Base-by-base conservation (phyloP, 768 basidiomycete species). In the Rhizopogon roseolus region DNA sequence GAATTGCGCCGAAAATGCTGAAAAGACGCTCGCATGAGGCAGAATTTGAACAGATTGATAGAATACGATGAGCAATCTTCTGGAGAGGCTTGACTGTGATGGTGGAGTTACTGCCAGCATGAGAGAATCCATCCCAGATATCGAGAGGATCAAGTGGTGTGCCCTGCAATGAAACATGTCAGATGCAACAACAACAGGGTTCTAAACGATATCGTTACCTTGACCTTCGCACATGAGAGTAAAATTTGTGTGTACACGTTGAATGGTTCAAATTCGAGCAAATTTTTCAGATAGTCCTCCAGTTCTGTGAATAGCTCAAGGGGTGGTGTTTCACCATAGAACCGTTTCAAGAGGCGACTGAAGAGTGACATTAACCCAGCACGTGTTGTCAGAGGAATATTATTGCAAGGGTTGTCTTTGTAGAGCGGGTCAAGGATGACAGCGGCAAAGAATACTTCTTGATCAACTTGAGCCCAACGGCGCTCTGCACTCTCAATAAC, bases 21-120 rank as follows among this genome's bases (percentile, higher is more conserved):
- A 67, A 70, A 6, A 71, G 60, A 4, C 60, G 53, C 52, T 71
- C 62, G 28, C 65, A 66, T 27, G 67, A 67, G 22, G 69, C 67
- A 7, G 67, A 71, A 50, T 69, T 71, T 17, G 64, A 57, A 36
- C 49, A 61, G 19, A 70, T 61, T 13, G 64, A 62, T 10, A 67
- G 54, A 8, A 66, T 45, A 17, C 45, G 53, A 11, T 52, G 32
- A 14, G 64, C 64, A 48, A 71, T 40, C 22, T 43, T 52, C 19
- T 52, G 41, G n/a, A 52, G 41, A 1, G 28, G 41, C 8, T n/a
- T 43, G 8, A 28, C 14, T 8, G n/a, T n/a, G n/a, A n/a, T n/a
- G n/a, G 27, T 8, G 6, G 42, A 28, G 27, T 2, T n/a, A 16
- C 5, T n/a, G n/a, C n/a, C n/a, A n/a, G n/a, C n/a, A n/a, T 49